Evolutionary conservation across 495 filamentous ascomycete species (phyloP).

Genomic region (Bryoglossum gracile): DNA sequence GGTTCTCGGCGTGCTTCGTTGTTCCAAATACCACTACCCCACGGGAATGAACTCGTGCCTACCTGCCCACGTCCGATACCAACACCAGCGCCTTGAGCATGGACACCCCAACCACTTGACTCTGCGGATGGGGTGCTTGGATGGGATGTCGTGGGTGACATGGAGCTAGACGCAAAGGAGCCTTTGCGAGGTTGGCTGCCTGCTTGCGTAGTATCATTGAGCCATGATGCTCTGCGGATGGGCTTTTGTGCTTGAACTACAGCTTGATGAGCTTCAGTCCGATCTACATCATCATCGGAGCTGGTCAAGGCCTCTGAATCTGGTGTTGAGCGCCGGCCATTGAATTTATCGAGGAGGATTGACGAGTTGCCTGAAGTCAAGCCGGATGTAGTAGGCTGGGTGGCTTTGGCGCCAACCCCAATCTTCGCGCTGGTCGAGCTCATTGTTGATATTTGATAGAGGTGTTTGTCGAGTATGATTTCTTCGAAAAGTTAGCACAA

Average conservation of each 20-base stretch:
- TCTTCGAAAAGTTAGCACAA: not conserved
- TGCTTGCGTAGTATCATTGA: slow-evolving; percentile 45
- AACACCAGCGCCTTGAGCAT: slow-evolving; percentile 38
- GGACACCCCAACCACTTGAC: slow-evolving; percentile 56
- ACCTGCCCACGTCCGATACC: slow-evolving; percentile 46
- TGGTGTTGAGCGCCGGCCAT: slow-evolving; percentile 73
- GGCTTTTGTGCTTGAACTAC: slow-evolving; percentile 41
- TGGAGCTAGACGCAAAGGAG: slow-evolving; percentile 57
- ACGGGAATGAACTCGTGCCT: slow-evolving; percentile 58
- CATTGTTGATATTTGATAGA: slow-evolving; percentile 26
- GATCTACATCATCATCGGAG: slow-evolving; percentile 81
- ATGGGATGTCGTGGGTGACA: slow-evolving; percentile 70
- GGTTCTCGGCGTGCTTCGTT: slow-evolving; percentile 66
- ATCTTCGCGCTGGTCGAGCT: slow-evolving; percentile 38
- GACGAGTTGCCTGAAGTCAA: slow-evolving; percentile 24
- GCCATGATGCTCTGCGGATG: slow-evolving; percentile 52
- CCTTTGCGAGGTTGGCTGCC: slow-evolving; percentile 42
- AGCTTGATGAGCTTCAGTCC: slow-evolving; percentile 38
- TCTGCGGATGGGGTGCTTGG: slow-evolving; percentile 68
- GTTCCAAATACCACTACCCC: slow-evolving; percentile 74
- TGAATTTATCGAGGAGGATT: slow-evolving; percentile 63
- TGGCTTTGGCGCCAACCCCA: slow-evolving; percentile 32
- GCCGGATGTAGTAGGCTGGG: slow-evolving; percentile 25
- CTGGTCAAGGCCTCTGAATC: slow-evolving; percentile 90
- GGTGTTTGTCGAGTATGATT: not conserved